phyloP scores from a whole-genome alignment of 352 stramenopile genomes.

The Bremia lactucae region DNA sequence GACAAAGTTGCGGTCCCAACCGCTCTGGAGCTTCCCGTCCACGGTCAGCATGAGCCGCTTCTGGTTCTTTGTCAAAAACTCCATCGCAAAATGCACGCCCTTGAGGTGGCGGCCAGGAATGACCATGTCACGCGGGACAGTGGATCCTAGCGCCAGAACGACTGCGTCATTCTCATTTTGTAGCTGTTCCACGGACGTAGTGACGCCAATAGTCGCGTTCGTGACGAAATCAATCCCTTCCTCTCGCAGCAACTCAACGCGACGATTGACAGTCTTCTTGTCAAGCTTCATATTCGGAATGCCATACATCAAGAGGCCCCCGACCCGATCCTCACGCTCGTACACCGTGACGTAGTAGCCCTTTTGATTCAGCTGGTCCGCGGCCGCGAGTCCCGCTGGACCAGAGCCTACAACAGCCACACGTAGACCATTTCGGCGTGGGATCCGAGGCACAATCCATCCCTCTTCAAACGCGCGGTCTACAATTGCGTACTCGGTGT shows the following conservation, averaged over 20 bases:
- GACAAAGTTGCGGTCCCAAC: slow-evolving; percentile 92
- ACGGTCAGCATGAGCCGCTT: slow-evolving; percentile 93
- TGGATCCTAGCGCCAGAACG: slow-evolving; percentile 91
- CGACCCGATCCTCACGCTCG: slow-evolving; percentile 92
- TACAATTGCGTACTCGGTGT: slow-evolving; percentile 98
- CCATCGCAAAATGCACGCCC: slow-evolving; percentile 95
- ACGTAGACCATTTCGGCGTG: slow-evolving; percentile 89
- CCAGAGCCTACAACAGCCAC: slow-evolving; percentile 94
- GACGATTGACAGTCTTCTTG: slow-evolving; percentile 93
- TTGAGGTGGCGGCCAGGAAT: slow-evolving; percentile 86
- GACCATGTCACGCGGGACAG: slow-evolving; percentile 89
- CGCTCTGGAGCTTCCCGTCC: slow-evolving; percentile 92
- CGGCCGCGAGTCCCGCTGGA: slow-evolving; percentile 85
- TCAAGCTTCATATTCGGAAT: slow-evolving; percentile 99
- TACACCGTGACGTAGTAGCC: slow-evolving; percentile 96
- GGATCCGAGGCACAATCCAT: slow-evolving; percentile 90
- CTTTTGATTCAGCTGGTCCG: slow-evolving; percentile 97
- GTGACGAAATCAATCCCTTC: slow-evolving; percentile 97
- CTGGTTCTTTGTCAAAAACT: slow-evolving; percentile 97
- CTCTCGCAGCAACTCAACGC: slow-evolving; percentile 89
- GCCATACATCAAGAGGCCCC: slow-evolving; percentile 95
- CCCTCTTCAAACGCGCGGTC: slow-evolving; percentile 92
- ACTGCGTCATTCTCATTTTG: slow-evolving; percentile 85
- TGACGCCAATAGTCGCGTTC: slow-evolving; percentile 88
- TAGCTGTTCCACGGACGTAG: slow-evolving; percentile 66